Conservation (phyloP, 2,329 filamentous ascomycete genomes). For the Exophiala oligosperma region DNA sequence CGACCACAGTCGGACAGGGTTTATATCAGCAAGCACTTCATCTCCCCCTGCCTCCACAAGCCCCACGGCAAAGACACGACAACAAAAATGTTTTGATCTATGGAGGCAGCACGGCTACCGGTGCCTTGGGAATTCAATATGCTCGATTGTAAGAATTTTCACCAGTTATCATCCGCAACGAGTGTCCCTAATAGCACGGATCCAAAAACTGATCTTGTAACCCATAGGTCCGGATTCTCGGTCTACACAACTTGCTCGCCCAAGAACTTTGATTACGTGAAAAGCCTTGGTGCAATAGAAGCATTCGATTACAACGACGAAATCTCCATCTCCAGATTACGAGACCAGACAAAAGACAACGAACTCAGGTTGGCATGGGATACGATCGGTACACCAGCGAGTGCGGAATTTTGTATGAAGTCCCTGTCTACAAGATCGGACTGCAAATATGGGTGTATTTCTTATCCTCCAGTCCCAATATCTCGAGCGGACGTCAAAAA, state of each 20-base stretch:
- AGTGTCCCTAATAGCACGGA: too few relatives aligned
- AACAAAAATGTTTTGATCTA: too few relatives aligned
- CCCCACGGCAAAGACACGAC: too few relatives aligned
- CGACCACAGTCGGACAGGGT: too few relatives aligned
- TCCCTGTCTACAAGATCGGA: constrained; percentile 35
- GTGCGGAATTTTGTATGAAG: constrained; percentile 34
- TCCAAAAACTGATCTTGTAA: too few relatives aligned
- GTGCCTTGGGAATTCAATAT: too few relatives aligned
- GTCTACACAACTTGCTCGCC: constrained; percentile 42
- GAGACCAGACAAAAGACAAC: constrained; percentile 36
- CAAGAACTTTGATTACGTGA: constrained; percentile 47
- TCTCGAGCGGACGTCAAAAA: constrained; percentile 35
- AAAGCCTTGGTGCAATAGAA: constrained; percentile 43
- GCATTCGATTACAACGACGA: constrained; percentile 50
- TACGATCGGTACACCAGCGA: constrained; percentile 33
- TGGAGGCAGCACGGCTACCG: too few relatives aligned
- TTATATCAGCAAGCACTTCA: too few relatives aligned
- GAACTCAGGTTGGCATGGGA: constrained; percentile 38
- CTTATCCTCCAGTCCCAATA: constrained; percentile 30
- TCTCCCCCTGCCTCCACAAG: too few relatives aligned
- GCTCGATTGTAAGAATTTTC: too few relatives aligned
- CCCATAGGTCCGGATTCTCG: constrained; percentile 34
- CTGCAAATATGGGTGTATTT: constrained; percentile 28
- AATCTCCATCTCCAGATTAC: constrained; percentile 33
- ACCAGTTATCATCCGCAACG: too few relatives aligned